Base-by-base conservation (phyloP, 2,329 filamentous ascomycete species). In the Ascochyta clinopodiicola region DNA sequence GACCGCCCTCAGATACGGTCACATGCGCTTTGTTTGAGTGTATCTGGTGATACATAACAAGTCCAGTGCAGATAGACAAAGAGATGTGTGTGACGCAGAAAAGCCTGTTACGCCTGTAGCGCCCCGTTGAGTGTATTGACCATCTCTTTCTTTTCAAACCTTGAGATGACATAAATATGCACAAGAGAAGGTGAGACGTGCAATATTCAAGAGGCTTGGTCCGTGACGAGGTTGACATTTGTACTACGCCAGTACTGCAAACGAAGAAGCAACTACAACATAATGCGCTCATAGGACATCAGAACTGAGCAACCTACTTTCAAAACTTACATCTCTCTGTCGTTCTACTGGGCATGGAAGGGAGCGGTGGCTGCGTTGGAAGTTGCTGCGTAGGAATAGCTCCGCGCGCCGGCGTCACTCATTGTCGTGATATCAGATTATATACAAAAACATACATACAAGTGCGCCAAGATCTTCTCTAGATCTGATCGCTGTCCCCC, bases 361-460 rank as follows among this genome's bases (percentile, higher is more conserved):
- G 38, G 37, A 51, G 47, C 47, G 21, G 35, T 51, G 25, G 52
- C 36, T 47, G 46, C 46, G 34, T 51, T 32, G 52, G 46, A 43
- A 31, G 31, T 50, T 56, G 52, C 39, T 51, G 52, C 52, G 36
- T 51, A 43, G 52, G 52, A 43, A 46, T 54, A 47, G 52, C 37
- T 47, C 31, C 52, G 46, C 52, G 24, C 52, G 42, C 45, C 46
- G 43, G 52, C 46, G 52, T 56, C 52, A 56, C 52, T 56, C 46
- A 31, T 36, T 25, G 27, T 54, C 44, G 47, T 47, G 42, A 51
- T 51, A 56, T 56, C 52, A 47, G 22, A 13, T 24, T 56, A 56
- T 43, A 50, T 56, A 56, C 52, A 38, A 31, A 55, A 55, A 38
- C 32, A 44, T 50, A 56, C 46, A 56, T 56, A 56, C 51, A 50